Base-by-base conservation (phyloP, 345 rosid species). In the Eucalyptus paniculata region DNA sequence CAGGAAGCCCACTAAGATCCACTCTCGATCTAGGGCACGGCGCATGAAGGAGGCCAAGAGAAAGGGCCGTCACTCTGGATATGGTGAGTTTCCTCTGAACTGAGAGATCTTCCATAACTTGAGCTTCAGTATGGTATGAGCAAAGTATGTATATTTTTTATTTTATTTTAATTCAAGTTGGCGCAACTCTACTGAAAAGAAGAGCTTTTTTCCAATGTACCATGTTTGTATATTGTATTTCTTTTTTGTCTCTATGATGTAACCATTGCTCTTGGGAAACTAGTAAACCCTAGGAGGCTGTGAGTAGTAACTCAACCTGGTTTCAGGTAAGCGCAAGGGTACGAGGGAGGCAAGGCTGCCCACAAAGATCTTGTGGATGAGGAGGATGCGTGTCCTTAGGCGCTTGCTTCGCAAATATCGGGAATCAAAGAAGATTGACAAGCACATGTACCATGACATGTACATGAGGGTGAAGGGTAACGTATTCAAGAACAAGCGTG, bases 31-130 rank as follows among this genome's bases (percentile, higher is more conserved):
- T 2, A 96, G 99, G 87, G 99, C 99, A 1, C 95, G 99, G 0
- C 95, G 95, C 1, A 92, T 96, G 97, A 97, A 95, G 89, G 96
- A 95, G 82, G 99, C 99, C 47, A 97, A 97, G 92, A 95, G 95
- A 77, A 97, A 97, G 93, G 99, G 99, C 3, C 98, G 99, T 50
- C 99, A 97, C 94, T 93, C 99, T 86, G 99, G 99, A 81, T 95
- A 96, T 89, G 99, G 99, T 97, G 94, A 62, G 37, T 14, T 49
- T 69, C 17, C 30, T 69, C 53, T 37, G 65, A 89, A 56, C 26
- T 40, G 58, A n/a, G 60, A 50, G 50, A 50, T 69, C 18, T 50
- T 51, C 45, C 23, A 42, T 10, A 72, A 49, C 37, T 80, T 21
- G 88, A 77, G 83, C 83, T 77, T 77, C 28, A 21, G 47, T 51